These are phyloP conservation scores for Populus alba DNA, from an alignment of 345 rosid species.

Conservation along the genomic window DNA sequence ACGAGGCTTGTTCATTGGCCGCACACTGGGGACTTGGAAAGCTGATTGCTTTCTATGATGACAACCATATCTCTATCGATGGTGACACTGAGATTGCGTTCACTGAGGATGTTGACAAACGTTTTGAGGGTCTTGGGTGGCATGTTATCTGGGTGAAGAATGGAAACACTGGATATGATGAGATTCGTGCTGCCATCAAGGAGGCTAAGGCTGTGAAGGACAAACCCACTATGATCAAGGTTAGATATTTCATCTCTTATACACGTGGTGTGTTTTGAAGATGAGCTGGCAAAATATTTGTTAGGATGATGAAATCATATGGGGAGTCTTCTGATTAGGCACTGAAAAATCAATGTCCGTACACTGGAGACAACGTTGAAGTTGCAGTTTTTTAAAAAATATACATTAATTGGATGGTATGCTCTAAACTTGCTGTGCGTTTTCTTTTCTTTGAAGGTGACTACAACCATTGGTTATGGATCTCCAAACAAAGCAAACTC, in stretches of 20 bases:
- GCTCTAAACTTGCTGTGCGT: constrained; percentile 5
- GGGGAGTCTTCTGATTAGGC: neutral
- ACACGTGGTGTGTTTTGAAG: neutral
- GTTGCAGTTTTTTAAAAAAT: neutral
- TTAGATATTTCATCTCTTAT: constrained; percentile 14
- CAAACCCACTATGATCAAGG: constrained; percentile 89
- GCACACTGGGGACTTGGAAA: constrained; percentile 99
- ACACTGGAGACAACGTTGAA: neutral
- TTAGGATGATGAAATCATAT: neutral
- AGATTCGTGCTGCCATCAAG: constrained; percentile 97
- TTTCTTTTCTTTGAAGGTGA: constrained; percentile 42
- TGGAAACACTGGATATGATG: constrained; percentile 97
- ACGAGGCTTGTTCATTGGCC: constrained; percentile 91
- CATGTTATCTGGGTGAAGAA: constrained; percentile 99
- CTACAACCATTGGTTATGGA: constrained; percentile 95
- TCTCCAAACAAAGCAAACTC: constrained; percentile 97
- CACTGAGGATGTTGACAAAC: constrained; percentile 75
- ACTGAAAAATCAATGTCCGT: neutral
- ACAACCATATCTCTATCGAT: constrained; percentile 97
- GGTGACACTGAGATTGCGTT: constrained; percentile 98
- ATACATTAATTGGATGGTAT: neutral
- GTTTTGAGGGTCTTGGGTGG: constrained; percentile 99
- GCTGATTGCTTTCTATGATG: constrained; percentile 96
- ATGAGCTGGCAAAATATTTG: neutral
- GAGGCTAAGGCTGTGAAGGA: constrained; percentile 96